Base-by-base conservation (phyloP, 805 yeast species). In the Wickerhamomyces mucosus region DNA sequence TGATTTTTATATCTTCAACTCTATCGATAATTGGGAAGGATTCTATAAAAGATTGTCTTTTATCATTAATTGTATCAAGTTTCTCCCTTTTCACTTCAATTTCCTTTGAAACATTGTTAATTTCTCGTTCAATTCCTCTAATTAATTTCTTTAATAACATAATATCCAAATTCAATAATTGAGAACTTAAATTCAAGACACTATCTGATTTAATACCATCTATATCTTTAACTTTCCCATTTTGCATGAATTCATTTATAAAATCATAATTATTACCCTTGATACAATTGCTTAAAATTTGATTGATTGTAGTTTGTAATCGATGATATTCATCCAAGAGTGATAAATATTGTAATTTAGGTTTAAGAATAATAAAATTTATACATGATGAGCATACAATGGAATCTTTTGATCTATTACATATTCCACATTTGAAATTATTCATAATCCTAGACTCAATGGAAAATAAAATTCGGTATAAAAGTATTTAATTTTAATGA, bases 111-210 rank as follows among this genome's bases (percentile, higher is more conserved):
- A n/a, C n/a, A n/a, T n/a, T 21, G 8, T n/a, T 15, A 6, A 12
- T 11, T 22, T 26, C 4, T 24, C 12, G 3, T 13, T 13, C 12
- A 31, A 12, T 7, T 21, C 20, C 11, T 15, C 20, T 3, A 21
- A 21, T 13, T 27, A 26, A 9, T 7, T 13, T 15, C 9, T 14
- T 11, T 10, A 38, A 14, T 12, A 43, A 30, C 24, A 45, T 31
- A 11, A 46, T 12, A 21, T 49, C 53, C 4, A 49, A 39, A 6
- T 46, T 45, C 26, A 46, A 31, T 18, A 49, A 28, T 26, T 47
- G 48, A 4, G 46, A 38, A n/a, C n/a, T 3, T 46, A 33, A 17
- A 49, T 24, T 3, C 50, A 50, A n/a, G 40, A 48, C 16, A 46
- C 31, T 10, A 41, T 30, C 9, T 31, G 39, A 16, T 18, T 15